Evolutionary conservation across 441 rosid species (phyloP).

Genomic region (Biscutella laevigata): DNA sequence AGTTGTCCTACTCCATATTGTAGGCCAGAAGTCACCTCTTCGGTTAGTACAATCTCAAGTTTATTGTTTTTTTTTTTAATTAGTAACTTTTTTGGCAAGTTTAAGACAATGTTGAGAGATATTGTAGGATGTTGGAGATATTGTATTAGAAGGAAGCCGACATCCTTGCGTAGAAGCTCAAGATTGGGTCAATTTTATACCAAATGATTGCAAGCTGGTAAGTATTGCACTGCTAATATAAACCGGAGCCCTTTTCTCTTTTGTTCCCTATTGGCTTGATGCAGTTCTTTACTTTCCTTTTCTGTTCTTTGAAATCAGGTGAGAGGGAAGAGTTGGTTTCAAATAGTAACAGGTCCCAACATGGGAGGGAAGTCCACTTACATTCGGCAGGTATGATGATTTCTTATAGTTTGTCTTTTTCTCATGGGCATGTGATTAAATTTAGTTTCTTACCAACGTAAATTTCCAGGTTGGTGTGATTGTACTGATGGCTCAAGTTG

Average conservation of each 20-base stretch:
- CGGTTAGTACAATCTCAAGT: constrained; percentile 34
- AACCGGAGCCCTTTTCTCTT: constrained; percentile 6
- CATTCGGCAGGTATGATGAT: constrained; percentile 72
- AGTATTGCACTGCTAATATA: constrained; percentile 27
- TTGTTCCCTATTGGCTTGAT: constrained; percentile 13
- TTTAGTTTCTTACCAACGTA: not conserved
- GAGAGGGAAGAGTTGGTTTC: constrained; percentile 93
- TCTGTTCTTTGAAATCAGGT: constrained; percentile 39
- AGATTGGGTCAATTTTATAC: constrained; percentile 99
- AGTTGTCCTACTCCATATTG: constrained; percentile 88
- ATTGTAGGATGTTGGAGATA: constrained; percentile 71
- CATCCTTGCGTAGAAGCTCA: constrained; percentile 99
- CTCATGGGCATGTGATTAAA: not conserved
- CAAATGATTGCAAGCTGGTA: constrained; percentile 93
- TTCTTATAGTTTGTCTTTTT: not conserved
- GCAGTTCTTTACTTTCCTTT: constrained; percentile 16
- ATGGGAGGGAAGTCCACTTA: constrained; percentile 99
- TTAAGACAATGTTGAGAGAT: constrained; percentile 1
- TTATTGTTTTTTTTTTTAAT: constrained; percentile 5
- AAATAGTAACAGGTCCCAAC: constrained; percentile 96
- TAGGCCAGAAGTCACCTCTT: constrained; percentile 76
- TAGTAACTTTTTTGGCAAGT: constrained; percentile 13
- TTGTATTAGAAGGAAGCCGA: constrained; percentile 82
- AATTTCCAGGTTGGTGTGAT: constrained; percentile 73
- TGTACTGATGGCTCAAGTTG: constrained; percentile 98